Evolutionary conservation across 352 stramenopile species (phyloP).

Genomic region (Pseudoperonospora humuli): DNA sequence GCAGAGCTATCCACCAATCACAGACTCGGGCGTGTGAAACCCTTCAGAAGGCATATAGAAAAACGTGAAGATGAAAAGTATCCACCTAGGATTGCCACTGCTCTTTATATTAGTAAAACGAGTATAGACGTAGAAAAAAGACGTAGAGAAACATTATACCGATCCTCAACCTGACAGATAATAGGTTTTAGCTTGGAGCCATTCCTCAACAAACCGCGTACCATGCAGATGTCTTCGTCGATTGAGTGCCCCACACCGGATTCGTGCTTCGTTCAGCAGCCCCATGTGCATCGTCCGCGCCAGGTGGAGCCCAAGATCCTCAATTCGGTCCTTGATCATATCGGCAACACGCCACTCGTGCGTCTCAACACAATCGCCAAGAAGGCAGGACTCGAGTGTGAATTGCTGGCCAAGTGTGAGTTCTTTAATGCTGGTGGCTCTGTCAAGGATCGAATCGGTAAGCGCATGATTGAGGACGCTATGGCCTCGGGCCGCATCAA

Average conservation of each 20-base stretch:
- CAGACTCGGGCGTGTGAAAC: no score
- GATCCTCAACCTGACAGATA: no score
- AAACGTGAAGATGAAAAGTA: no score
- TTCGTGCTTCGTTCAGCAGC: constrained; percentile 59
- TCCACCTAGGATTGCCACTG: no score
- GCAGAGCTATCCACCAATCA: no score
- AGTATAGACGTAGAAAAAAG: no score
- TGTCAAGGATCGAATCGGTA: constrained; percentile 89
- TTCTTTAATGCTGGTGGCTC: constrained; percentile 94
- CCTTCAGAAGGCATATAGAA: no score
- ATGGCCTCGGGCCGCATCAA: constrained; percentile 89
- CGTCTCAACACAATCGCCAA: constrained; percentile 88
- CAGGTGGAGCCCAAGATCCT: constrained; percentile 80
- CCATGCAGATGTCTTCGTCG: constrained; percentile 23
- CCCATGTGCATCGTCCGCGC: constrained; percentile 55
- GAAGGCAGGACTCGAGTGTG: constrained; percentile 91
- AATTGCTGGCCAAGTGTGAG: constrained; percentile 94
- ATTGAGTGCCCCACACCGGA: constrained; percentile 38
- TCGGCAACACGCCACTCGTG: constrained; percentile 94
- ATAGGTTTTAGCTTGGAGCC: no score
- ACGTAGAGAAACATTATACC: no score
- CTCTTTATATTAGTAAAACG: no score
- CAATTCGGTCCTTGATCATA: constrained; percentile 89
- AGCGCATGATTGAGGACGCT: constrained; percentile 90
- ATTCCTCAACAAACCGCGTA: no score